A percentile compares a stretch with the other conserved stretches of the same genome.
Evolutionary conservation across 176 grass and related monocot species (phyloP).

Genomic region (Juncus effusus): DNA sequence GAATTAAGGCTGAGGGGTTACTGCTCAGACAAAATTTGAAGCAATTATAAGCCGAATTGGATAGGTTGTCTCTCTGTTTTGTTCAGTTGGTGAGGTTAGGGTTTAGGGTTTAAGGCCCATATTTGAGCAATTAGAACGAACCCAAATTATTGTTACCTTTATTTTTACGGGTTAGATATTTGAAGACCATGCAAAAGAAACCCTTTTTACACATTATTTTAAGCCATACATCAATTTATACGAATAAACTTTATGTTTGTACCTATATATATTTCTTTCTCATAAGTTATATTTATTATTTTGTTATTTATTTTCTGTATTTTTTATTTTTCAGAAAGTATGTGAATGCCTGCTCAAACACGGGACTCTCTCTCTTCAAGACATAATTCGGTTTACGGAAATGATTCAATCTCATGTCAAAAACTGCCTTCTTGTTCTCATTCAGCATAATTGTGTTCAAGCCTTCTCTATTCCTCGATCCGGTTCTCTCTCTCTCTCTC

Average conservation of each 20-base stretch:
- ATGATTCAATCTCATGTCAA: constrained; percentile 46
- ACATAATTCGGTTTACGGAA: constrained; percentile 45
- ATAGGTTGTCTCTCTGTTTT: background rate
- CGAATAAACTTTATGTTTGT: too few species aligned
- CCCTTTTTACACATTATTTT: too few species aligned
- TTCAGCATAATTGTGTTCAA: constrained; percentile 92
- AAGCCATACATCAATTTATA: too few species aligned
- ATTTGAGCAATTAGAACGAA: background rate
- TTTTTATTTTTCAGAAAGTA: constrained; percentile 48
- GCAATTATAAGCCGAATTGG: background rate
- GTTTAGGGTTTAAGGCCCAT: background rate
- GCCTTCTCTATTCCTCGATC: constrained; percentile 50
- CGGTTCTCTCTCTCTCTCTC: background rate
- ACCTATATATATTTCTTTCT: too few species aligned
- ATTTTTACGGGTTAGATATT: background rate
- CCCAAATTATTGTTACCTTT: too few species aligned
- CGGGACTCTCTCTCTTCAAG: constrained; percentile 51
- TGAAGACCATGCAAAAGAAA: too few species aligned
- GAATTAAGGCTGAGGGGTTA: too few species aligned
- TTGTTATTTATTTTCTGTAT: too few species aligned
- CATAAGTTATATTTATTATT: too few species aligned
- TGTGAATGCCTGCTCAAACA: constrained; percentile 58
- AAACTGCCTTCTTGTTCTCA: constrained; percentile 80
- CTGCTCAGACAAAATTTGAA: too few species aligned
- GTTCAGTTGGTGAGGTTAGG: background rate